Conservation (phyloP, 805 yeast species). For the Alloascoidea africana region DNA sequence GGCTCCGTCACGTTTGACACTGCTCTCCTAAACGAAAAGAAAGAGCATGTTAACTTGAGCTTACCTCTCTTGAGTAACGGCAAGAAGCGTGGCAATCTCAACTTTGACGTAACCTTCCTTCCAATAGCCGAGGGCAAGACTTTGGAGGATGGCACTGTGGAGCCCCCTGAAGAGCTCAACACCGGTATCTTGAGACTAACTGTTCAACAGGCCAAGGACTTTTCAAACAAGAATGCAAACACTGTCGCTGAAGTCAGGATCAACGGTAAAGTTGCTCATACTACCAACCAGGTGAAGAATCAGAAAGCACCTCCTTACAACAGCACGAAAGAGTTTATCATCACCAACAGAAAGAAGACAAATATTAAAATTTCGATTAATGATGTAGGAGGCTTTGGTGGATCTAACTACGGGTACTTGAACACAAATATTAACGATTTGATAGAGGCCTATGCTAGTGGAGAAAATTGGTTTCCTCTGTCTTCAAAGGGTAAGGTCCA, state of each 20-base stretch:
- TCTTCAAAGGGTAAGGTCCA: constrained; percentile 60
- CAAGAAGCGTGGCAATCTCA: constrained; percentile 64
- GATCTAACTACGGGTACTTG: constrained; percentile 45
- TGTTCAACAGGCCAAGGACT: constrained; percentile 44
- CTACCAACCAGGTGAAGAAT: constrained; percentile 43
- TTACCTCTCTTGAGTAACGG: constrained; percentile 65
- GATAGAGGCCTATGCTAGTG: constrained; percentile 65
- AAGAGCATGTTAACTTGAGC: constrained; percentile 30
- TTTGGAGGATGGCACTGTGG: constrained; percentile 66
- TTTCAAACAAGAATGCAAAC: constrained; percentile 19
- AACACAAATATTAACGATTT: constrained; percentile 39
- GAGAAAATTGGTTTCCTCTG: constrained; percentile 64
- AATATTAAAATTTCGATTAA: constrained; percentile 52
- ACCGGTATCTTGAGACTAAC: constrained; percentile 79
- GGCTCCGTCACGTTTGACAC: constrained; percentile 69
- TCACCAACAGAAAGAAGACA: constrained; percentile 57
- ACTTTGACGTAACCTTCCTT: constrained; percentile 57
- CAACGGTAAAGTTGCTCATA: constrained; percentile 41
- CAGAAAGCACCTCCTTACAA: constrained; percentile 57
- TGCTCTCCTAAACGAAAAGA: constrained; percentile 42
- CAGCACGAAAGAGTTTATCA: constrained; percentile 46
- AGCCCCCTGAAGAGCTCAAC: constrained; percentile 83
- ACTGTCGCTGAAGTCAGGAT: constrained; percentile 48
- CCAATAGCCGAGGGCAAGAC: constrained; percentile 42
- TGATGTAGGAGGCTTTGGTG: constrained; percentile 39